Base-by-base conservation (phyloP, 805 yeast genomes). In the Diddensiella santjacobensis region DNA sequence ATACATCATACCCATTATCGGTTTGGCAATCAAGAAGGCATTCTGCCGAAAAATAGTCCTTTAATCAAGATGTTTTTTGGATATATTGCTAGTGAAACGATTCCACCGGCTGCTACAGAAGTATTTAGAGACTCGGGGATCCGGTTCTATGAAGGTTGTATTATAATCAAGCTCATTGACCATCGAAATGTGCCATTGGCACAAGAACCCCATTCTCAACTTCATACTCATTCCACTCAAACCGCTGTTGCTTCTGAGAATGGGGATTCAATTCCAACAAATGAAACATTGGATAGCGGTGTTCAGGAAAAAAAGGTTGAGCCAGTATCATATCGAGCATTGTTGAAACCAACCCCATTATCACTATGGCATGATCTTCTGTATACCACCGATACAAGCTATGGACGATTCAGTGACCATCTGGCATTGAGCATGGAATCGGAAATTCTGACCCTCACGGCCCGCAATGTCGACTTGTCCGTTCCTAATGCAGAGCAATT, bases 1-100 rank as follows among this genome's bases (percentile, higher is more conserved):
- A 88, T 91, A 20, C 90, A 87, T 66, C 93, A 88, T 58, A 88
- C 87, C 48, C 96, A 90, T 67, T 91, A 82, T 65, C 78, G 95
- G 52, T 90, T 91, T 70, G 95, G 95, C 53, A 87, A 86, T 55
- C 91, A 85, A 44, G 97, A 90, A 58, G 88, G 95, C 4, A 77
- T 86, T 42, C 84, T 93, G 36, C 89, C 96, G 4, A 84, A 84
- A 60, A 77, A 77, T 58, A 85, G 87, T 51, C 84, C 87, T 13
- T 77, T 86, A 62, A 78, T 87, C 43, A 84, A 83, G 48, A 54
- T 83, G 53, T 93, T 93, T 58, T 69, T 91, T 51, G 81, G 83
- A 54, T 85, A 81, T 60, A 84, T 91, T 8, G 83, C 89, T 13
- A 72, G 78, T 47, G 95, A 91, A 44, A 83, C 82, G 58, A 87